A percentile compares a stretch with the other conserved stretches of the same genome.
These are phyloP conservation scores for Emericellopsis cladophorae DNA, from an alignment of 2,329 filamentous ascomycete species.

Conservation along the genomic window DNA sequence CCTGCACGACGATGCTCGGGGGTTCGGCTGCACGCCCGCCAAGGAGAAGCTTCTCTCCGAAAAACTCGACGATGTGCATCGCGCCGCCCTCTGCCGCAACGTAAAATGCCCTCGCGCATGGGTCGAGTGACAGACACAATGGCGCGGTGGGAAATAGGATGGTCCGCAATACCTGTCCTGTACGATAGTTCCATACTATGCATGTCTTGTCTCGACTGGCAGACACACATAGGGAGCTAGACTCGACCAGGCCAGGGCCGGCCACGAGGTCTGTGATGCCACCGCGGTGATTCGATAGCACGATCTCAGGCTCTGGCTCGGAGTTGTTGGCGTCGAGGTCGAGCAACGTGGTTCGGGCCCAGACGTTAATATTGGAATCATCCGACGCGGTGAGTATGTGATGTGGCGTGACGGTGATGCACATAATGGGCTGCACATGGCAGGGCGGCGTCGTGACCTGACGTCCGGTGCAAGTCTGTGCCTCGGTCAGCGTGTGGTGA, in stretches of 20 bases:
- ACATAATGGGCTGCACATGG: slow-evolving; percentile 71
- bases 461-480: slow-evolving; percentile 59
- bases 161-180: slow-evolving; percentile 64
- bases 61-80: slow-evolving; percentile 68
- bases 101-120: slow-evolving; percentile 72
- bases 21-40: slow-evolving; percentile 35
- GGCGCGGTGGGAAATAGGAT: slow-evolving; percentile 67
- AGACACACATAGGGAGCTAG: slow-evolving; percentile 74
- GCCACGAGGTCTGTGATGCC: slow-evolving; percentile 53
- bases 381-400: slow-evolving; percentile 68
- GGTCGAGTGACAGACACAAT: slow-evolving; percentile 63
- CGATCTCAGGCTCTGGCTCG: slow-evolving; percentile 58
- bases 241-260: slow-evolving; percentile 53
- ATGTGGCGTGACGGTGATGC: slow-evolving; percentile 57
- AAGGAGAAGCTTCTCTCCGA: slow-evolving; percentile 42
- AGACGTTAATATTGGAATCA: slow-evolving; percentile 86
- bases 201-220: slow-evolving; percentile 78
- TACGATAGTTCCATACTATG: slow-evolving; percentile 86
- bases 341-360: slow-evolving; percentile 69
- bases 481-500: slow-evolving; percentile 8
- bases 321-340: slow-evolving; percentile 35
- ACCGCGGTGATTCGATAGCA: slow-evolving; percentile 65
- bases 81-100: slow-evolving; percentile 70
- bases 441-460: slow-evolving; percentile 63
- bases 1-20: slow-evolving; percentile 44